These are phyloP conservation scores for Ceratocystis eucalypticola DNA, from an alignment of 2,329 filamentous ascomycete genomes.

Conservation along the genomic window DNA sequence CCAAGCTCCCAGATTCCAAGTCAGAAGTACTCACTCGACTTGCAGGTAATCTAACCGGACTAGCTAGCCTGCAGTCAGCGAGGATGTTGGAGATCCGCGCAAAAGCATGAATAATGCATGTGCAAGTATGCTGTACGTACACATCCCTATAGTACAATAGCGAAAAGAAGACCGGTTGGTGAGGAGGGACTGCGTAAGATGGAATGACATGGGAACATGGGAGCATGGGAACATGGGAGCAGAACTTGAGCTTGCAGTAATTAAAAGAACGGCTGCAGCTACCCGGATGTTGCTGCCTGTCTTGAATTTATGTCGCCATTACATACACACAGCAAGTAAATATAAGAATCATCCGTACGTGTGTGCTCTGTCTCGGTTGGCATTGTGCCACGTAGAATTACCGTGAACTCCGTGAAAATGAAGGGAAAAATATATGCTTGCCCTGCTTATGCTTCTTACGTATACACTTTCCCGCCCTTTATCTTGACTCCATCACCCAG, in stretches of 20 bases:
- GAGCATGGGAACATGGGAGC: neutral
- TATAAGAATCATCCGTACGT: neutral
- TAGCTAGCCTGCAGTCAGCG: neutral
- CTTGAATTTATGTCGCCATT: conserved; percentile 5
- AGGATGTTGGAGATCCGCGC: neutral
- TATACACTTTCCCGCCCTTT: conserved; percentile 1
- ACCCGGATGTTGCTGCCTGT: conserved; percentile 2
- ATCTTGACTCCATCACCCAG: neutral
- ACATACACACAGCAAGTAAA: neutral
- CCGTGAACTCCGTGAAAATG: conserved; percentile 4
- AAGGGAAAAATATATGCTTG: neutral
- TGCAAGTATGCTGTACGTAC: neutral
- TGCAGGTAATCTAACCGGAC: neutral
- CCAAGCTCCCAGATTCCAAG: neutral
- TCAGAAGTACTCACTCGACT: neutral
- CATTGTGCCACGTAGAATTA: conserved; percentile 4
- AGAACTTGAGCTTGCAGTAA: neutral
- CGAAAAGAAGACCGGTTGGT: neutral
- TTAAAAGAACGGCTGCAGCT: neutral
- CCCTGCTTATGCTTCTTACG: conserved; percentile 1
- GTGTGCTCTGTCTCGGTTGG: neutral
- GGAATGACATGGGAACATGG: neutral
- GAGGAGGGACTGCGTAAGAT: neutral
- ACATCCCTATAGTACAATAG: neutral
- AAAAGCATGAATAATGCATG: neutral